Evolutionary conservation across 176 grass and related monocot genomes (phyloP).

Genomic region (Melocanna baccifera): DNA sequence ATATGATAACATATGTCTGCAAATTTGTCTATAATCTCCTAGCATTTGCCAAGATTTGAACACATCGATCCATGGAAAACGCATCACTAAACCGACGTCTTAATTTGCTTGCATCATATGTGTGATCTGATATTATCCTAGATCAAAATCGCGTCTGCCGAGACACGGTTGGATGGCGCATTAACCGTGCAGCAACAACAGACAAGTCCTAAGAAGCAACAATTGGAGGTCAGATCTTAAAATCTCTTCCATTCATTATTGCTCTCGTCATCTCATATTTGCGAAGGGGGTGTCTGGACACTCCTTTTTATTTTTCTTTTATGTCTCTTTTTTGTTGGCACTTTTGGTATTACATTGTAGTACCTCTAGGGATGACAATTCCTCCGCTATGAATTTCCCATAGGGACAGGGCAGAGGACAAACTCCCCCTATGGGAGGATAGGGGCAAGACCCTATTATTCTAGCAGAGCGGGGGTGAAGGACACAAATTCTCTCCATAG

Average conservation of each 20-base stretch:
- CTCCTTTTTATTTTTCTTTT: conserved; percentile 30
- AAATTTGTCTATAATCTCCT: conserved; percentile 18
- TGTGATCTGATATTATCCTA: conserved; percentile 14
- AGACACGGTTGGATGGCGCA: not conserved
- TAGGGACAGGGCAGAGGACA: too few relatives aligned
- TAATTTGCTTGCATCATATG: not conserved
- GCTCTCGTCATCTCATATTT: conserved; percentile 33
- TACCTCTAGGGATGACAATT: not conserved
- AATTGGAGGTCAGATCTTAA: conserved; percentile 72
- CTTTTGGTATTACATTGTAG: conserved; percentile 9
- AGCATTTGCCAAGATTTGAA: conserved; percentile 35
- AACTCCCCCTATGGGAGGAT: too few relatives aligned
- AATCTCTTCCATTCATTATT: conserved; percentile 34
- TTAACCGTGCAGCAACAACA: conserved; percentile 15
- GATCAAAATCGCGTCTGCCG: conserved; percentile 11
- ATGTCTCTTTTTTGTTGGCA: not conserved
- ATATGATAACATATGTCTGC: conserved; percentile 67
- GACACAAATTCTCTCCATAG: too few relatives aligned
- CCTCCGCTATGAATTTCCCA: too few relatives aligned
- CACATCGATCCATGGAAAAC: not conserved
- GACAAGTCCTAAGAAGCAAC: conserved; percentile 34
- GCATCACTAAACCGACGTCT: not conserved
- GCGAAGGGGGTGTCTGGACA: not conserved
- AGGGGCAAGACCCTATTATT: too few relatives aligned
- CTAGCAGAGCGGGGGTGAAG: accelerated